phyloP scores from a whole-genome alignment of 2,329 filamentous ascomycete species.

The Endothia cerciana region DNA sequence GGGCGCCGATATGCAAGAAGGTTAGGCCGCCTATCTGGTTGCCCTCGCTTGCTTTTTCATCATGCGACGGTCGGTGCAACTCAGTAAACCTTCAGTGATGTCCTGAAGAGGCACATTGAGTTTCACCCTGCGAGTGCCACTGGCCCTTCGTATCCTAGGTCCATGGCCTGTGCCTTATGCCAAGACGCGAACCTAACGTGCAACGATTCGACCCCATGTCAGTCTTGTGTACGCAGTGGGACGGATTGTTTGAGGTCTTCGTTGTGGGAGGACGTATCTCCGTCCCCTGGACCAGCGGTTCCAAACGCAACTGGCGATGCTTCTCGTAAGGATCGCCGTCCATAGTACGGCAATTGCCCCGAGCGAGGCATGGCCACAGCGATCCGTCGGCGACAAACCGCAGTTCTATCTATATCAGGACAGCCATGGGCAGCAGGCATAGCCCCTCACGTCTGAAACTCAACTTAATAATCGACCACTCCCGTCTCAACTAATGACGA shows the following conservation, averaged over 20 bases:
- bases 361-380: too few species aligned
- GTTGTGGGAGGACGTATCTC: not conserved
- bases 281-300: not conserved
- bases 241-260: not conserved
- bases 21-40: not conserved
- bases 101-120: not conserved
- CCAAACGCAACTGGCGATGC: not conserved
- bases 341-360: too few species aligned
- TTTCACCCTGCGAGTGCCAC: not conserved
- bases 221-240: not conserved
- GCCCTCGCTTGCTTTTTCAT: not conserved
- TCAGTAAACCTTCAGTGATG: not conserved
- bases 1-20: conserved; percentile 1
- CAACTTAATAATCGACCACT: too few species aligned
- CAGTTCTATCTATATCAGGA: too few species aligned
- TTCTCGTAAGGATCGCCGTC: too few species aligned
- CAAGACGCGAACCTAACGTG: not conserved
- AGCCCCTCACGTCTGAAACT: too few species aligned
- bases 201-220: not conserved
- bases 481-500: too few species aligned
- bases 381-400: too few species aligned
- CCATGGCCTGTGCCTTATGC: not conserved
- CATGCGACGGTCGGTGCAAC: not conserved
- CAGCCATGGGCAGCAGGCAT: too few species aligned
- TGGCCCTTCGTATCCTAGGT: not conserved